Conservation (phyloP, 2,329 filamentous ascomycete species). For the Neofusicoccum kwambonambiense region DNA sequence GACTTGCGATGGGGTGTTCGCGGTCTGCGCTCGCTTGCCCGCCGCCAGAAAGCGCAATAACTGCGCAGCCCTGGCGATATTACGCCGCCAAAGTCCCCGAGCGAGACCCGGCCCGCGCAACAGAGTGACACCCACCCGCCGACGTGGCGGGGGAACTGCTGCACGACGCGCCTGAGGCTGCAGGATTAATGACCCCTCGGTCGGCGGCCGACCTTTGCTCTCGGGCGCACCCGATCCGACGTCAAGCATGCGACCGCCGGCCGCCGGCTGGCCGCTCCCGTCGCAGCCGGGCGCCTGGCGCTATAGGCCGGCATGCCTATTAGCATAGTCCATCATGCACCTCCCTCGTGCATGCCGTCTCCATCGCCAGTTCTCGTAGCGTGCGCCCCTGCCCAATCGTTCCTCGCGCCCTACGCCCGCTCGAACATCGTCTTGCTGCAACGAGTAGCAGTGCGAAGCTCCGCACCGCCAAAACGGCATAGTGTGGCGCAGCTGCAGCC, state of each 20-base stretch:
- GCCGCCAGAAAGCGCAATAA: background rate
- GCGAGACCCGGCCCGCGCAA: background rate
- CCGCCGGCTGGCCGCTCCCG: background rate
- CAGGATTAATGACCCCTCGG: background rate
- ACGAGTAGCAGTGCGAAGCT: background rate
- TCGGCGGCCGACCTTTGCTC: background rate
- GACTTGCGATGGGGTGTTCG: background rate
- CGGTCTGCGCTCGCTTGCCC: background rate
- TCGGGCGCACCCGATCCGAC: background rate
- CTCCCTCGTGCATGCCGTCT: background rate
- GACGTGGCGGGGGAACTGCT: background rate
- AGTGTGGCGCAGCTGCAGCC: background rate
- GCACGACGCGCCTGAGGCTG: background rate
- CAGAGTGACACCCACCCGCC: background rate
- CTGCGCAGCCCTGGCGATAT: background rate
- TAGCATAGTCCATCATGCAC: background rate
- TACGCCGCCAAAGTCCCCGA: background rate
- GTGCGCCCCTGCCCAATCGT: background rate
- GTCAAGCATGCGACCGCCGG: background rate
- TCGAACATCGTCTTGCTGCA: slow-evolving; percentile 11
- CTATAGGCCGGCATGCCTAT: background rate
- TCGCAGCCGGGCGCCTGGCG: background rate
- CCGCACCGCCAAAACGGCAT: background rate
- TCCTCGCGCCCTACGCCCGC: background rate
- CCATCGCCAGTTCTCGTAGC: background rate